phyloP scores from a whole-genome alignment of 2,329 filamentous ascomycete genomes.

The Trichoderma asperellum region DNA sequence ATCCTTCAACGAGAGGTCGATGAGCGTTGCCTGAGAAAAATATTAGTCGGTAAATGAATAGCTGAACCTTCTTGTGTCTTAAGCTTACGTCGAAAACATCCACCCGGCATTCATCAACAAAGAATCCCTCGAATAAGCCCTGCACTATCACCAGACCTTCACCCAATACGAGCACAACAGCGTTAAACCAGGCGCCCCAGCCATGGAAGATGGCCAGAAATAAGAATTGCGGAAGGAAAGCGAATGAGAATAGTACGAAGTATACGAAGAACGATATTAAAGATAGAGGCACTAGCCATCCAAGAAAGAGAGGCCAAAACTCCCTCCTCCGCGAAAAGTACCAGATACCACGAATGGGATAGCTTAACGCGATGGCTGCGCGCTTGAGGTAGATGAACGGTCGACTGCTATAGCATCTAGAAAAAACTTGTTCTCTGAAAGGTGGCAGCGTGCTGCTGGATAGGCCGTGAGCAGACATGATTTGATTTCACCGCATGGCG shows the following conservation, averaged over 20 bases:
- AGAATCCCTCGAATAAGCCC: constrained; percentile 76
- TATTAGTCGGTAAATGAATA: not conserved
- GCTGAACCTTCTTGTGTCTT: not conserved
- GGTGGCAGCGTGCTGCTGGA: not conserved
- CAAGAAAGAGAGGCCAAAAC: constrained; percentile 78
- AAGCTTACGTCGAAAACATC: constrained; percentile 78
- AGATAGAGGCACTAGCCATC: constrained; percentile 77
- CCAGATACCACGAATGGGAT: constrained; percentile 72
- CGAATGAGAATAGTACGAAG: constrained; percentile 81
- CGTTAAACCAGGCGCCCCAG: constrained; percentile 85
- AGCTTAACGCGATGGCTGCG: constrained; percentile 54
- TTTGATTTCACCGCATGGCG: not conserved
- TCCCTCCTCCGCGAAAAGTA: constrained; percentile 79
- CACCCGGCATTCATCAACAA: constrained; percentile 77
- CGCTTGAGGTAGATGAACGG: constrained; percentile 47
- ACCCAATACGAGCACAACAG: constrained; percentile 83
- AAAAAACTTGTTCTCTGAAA: not conserved
- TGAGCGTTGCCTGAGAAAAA: constrained; percentile 62
- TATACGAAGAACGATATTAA: constrained; percentile 84
- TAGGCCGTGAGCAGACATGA: constrained; percentile 6
- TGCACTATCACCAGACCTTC: constrained; percentile 73
- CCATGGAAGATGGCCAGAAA: constrained; percentile 90
- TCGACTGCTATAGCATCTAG: constrained; percentile 38
- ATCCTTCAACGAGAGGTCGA: constrained; percentile 71
- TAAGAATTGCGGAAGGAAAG: constrained; percentile 86